Evolutionary conservation across 768 basidiomycete genomes (phyloP).

Genomic region (Hypholoma sublateritium): DNA sequence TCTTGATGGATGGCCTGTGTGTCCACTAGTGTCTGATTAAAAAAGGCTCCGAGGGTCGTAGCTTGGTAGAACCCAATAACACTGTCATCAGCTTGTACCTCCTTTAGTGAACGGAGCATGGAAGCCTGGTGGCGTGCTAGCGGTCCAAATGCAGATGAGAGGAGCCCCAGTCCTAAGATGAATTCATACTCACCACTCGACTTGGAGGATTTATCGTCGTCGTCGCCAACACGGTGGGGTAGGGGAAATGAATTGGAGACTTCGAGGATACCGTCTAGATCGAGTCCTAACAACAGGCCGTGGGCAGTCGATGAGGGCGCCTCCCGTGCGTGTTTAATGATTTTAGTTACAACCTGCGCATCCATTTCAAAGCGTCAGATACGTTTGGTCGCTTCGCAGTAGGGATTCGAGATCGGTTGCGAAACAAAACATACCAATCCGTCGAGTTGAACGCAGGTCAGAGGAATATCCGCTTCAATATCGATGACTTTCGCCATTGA

Average conservation of each 20-base stretch:
- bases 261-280: slow-evolving; percentile 88
- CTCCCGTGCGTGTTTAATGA: slow-evolving; percentile 90
- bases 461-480: slow-evolving; percentile 85
- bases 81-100: slow-evolving; percentile 89
- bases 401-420: slow-evolving; percentile 4
- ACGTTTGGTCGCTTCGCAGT: neutral
- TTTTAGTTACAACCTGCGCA: slow-evolving; percentile 84
- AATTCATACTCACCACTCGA: slow-evolving; percentile 54
- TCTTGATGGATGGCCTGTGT: slow-evolving; percentile 86
- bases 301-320: slow-evolving; percentile 70
- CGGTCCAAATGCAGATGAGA: slow-evolving; percentile 11
- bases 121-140: slow-evolving; percentile 78
- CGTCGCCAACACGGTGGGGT: slow-evolving; percentile 70
- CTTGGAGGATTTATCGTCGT: slow-evolving; percentile 82
- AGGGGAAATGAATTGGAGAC: slow-evolving; percentile 89
- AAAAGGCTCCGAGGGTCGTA: slow-evolving; percentile 82
- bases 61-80: slow-evolving; percentile 95
- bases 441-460: slow-evolving; percentile 80
- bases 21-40: slow-evolving; percentile 77
- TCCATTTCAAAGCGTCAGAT: slow-evolving; percentile 6
- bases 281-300: slow-evolving; percentile 87
- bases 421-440: slow-evolving; percentile 60
- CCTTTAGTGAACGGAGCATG: slow-evolving; percentile 86
- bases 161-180: neutral
- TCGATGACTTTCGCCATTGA: slow-evolving; percentile 94